These are phyloP conservation scores for Kwoniella europaea DNA, from an alignment of 768 basidiomycete genomes.

Conservation along the genomic window DNA sequence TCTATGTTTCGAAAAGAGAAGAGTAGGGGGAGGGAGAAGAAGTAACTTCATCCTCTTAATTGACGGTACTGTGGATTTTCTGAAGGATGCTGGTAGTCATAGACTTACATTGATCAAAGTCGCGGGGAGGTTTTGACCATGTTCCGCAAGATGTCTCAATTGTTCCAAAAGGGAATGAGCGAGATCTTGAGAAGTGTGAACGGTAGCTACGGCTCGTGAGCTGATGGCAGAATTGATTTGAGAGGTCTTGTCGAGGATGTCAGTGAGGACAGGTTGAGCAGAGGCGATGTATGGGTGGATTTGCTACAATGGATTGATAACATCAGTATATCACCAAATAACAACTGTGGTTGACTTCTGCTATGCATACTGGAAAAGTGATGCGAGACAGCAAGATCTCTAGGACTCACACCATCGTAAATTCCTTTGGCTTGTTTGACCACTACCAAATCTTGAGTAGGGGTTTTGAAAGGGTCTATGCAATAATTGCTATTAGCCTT, in stretches of 20 bases:
- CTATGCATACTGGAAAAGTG: not conserved
- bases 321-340: constrained; percentile 1
- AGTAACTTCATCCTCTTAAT: too few relatives aligned
- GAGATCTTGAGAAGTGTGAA: constrained; percentile 44
- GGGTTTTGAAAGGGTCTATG: constrained; percentile 59
- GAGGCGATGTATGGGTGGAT: constrained; percentile 42
- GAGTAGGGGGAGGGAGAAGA: too few relatives aligned
- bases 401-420: constrained; percentile 51
- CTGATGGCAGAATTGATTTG: constrained; percentile 51
- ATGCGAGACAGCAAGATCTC: too few relatives aligned
- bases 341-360: not conserved
- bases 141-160: constrained; percentile 46
- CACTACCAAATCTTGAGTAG: constrained; percentile 70
- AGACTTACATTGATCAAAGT: constrained; percentile 42
- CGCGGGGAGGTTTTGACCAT: constrained; percentile 45
- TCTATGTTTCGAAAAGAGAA: too few relatives aligned
- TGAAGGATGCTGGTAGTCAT: too few relatives aligned
- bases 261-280: constrained; percentile 43
- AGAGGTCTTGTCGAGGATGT: constrained; percentile 46
- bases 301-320: constrained; percentile 28
- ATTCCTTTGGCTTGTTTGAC: constrained; percentile 55
- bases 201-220: constrained; percentile 46
- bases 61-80: too few relatives aligned
- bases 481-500: not conserved
- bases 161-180: constrained; percentile 48